Evolutionary conservation across 352 stramenopile genomes (phyloP).

Genomic region (Phytophthora kernoviae): DNA sequence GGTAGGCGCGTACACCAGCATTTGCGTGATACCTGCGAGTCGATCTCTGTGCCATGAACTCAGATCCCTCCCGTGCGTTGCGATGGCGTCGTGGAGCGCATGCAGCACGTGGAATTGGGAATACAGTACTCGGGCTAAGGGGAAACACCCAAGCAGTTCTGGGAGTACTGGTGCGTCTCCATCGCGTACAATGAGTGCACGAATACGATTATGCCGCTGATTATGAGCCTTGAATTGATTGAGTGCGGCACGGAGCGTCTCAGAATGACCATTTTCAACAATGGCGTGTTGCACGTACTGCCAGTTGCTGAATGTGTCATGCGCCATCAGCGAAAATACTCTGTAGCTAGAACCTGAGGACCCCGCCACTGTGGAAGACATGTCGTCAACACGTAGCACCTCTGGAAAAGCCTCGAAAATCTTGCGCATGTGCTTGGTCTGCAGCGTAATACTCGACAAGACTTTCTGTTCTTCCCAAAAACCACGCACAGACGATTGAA

Average conservation of each 20-base stretch:
- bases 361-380: neutral
- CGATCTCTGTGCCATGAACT: conserved; percentile 42
- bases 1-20: conserved; percentile 40
- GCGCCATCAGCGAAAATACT: conserved; percentile 36
- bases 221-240: conserved; percentile 41
- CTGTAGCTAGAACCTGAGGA: conserved; percentile 26
- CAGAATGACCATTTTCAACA: conserved; percentile 36
- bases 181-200: conserved; percentile 29
- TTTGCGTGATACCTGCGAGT: conserved; percentile 33
- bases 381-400: conserved; percentile 34
- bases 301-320: conserved; percentile 41
- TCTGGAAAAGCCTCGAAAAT: conserved; percentile 39
- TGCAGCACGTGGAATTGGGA: conserved; percentile 43
- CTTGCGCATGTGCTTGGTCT: conserved; percentile 45
- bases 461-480: conserved; percentile 28
- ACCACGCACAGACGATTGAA: neutral
- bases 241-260: conserved; percentile 30
- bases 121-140: conserved; percentile 32
- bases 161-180: conserved; percentile 14
- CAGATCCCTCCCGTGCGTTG: conserved; percentile 26
- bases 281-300: conserved; percentile 46
- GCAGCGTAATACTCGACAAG: conserved; percentile 41
- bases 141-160: conserved; percentile 26
- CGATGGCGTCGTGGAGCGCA: conserved; percentile 36
- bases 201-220: conserved; percentile 22